These are phyloP conservation scores for Alternaria metachromatica DNA, from an alignment of 2,329 filamentous ascomycete species.

Conservation along the genomic window DNA sequence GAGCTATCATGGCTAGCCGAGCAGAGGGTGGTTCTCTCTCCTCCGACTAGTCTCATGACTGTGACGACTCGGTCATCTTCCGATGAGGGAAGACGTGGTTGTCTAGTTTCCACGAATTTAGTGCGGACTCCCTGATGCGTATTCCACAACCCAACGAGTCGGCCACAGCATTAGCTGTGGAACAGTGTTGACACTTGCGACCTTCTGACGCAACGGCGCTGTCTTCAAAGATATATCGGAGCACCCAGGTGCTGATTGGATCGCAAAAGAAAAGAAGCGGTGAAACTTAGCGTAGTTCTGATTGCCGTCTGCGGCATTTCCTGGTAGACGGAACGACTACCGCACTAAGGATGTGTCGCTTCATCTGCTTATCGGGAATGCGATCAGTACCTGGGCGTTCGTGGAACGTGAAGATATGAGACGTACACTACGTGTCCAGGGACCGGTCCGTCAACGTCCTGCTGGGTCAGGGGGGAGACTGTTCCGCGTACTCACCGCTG, in stretches of 20 bases:
- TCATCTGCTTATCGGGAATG: not conserved
- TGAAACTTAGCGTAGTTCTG: not conserved
- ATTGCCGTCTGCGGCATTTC: not conserved
- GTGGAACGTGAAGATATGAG: not conserved
- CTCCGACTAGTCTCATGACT: not conserved
- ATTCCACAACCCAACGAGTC: not conserved
- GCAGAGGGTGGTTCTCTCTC: not conserved
- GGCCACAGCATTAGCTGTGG: not conserved
- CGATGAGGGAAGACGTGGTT: not conserved
- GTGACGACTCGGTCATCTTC: not conserved
- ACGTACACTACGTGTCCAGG: not conserved
- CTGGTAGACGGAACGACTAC: not conserved
- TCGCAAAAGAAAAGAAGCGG: not conserved
- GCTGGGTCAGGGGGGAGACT: not conserved
- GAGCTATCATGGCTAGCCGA: not conserved
- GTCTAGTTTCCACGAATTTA: not conserved
- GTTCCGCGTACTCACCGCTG: not conserved
- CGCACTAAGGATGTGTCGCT: not conserved
- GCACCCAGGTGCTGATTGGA: not conserved
- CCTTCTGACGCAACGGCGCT: not conserved
- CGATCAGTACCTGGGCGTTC: not conserved
- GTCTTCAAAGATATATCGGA: not conserved
- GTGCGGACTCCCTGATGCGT: not conserved
- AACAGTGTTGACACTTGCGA: not conserved
- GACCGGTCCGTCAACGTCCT: not conserved